Evolutionary conservation across 2,329 filamentous ascomycete species (phyloP), one percentile per base, ranked within the genome.

Genomic region (Sporothrix inflata): DNA sequence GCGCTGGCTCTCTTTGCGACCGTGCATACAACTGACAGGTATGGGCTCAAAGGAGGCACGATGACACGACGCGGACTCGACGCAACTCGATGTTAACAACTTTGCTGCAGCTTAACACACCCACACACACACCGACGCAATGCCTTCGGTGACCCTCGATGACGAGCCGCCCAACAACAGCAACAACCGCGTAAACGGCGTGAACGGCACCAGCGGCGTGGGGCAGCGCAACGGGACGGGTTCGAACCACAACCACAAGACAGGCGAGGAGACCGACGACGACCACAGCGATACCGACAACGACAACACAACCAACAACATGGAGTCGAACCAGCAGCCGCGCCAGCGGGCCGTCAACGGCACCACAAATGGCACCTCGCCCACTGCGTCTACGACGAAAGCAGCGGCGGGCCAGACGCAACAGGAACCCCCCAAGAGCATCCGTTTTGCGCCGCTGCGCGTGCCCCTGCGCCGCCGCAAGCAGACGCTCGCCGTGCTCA

Each of bases 371-470:
- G 19, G 16, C 7, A 19, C 16, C 24, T 16, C 68, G 47, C 14
- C 42, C 24, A 16, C 68, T 47, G 24, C 45, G 16, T 27, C 12
- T 53, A 49, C 51, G 16, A 40, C 21, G 4, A 34, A 30, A 3
- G 45, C 30, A 12, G 7, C 45, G 7, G 8, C 45, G 16, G 2
- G 19, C 2, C 27, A 55, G 30, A n/a, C 42, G 24, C 66, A 9
- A n/a, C 47, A 12, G 47, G 19, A 69, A 14, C 4, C 3, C 3
- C 34, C 38, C 38, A 69, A 47, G 40, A 38, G 91, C 51, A 93
- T 98, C 77, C 90, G 92, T 74, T 98, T 94, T 85, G 96, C 94
- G 7, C 95, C 95, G 19, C 84, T 93, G 75, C 90, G 90, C 73
- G 86, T 94, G 27, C 92, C 92, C 1, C 83, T 93, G 66, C 87